Evolutionary conservation across 2,329 filamentous ascomycete species (phyloP), one percentile per base, ranked within the genome.

Genomic region (Kalaharituber pfeilii): DNA sequence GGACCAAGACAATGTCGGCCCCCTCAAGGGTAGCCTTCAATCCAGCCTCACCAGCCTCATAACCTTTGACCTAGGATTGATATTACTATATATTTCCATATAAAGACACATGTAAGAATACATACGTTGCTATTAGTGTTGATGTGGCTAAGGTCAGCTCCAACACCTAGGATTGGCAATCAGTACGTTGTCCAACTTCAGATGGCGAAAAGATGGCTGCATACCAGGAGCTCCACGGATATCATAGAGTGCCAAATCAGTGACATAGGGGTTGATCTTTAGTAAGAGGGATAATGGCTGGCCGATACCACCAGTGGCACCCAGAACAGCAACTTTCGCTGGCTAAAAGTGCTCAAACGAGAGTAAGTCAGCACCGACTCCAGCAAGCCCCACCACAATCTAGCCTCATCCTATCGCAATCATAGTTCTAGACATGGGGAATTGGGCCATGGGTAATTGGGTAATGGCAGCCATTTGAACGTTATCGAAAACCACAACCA

Each of bases 211-310:
- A 25, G 45, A 33, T 24, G 27, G 9, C 39, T 26, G 49, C 51
- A 62, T 80, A 93, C 87, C 88, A 70, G 89, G 89, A 67, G 78
- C 89, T 68, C 87, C 83, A 68, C 85, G 84, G 75, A 98, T 94
- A 75, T 98, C 91, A 77, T 96, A 98, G 67, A 98, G 85, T 62
- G 89, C 85, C 67, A 98, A 85, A 71, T 95, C 82, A 67, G 79
- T 83, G 65, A 96, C 89, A 68, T 85, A 80, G 66, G 88, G 86
- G 82, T 95, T 96, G 70, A 95, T 82, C 86, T 98, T 98, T 72
- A 98, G 80, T 69, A 98, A 82, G 64, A 98, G 84, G 57, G 91
- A 98, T 67, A 98, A 77, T 68, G 91, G 91, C 72, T 98, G 91
- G 72, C 91, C 91, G 75, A 98, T 98, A 73, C 91, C 91, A 75